Base-by-base conservation (phyloP, 371 early-diverging fungal species). In the Antonospora locustae region DNA sequence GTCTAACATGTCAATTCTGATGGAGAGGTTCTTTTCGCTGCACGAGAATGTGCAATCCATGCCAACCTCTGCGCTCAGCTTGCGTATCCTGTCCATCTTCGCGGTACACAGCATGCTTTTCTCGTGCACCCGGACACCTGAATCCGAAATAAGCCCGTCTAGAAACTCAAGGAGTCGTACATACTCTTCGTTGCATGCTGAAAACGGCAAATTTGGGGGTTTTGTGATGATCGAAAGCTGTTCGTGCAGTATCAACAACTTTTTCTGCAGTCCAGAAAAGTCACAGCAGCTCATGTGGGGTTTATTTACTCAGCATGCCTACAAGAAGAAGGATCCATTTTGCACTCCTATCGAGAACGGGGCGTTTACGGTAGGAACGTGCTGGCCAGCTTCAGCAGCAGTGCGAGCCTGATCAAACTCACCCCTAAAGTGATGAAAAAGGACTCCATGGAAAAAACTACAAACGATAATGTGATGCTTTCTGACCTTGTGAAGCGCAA, bases 331-430 rank as follows among this genome's bases (percentile, higher is more conserved):
- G 27, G n/a, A 38, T 58, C 23, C 51, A 30, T 37, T 41, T 6
- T 24, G 45, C 28, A 11, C 30, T 29, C 4, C 27, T 9, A n/a
- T 19, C 19, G 28, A 30, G 46, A 12, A 14, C 2, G 3, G 11
- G 17, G 0, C 17, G 5, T 19, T 30, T 34, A 12, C n/a, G 7
- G 25, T 14, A 52, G 17, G 12, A 34, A 22, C 25, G 12, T 28
- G 20, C n/a, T 37, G 19, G 3, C 34, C 29, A 3, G 11, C 34
- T 9, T 57, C 61, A 14, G 61, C 32, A 9, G n/a, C 19, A 1
- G 37, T 20, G 1, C 55, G 9, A 14, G 51, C 39, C 3, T 46
- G 12, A n/a, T 39, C 29, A 48, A 50, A 36, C 14, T 65, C 56
- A 7, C 22, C 19, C 1, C 24, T 9, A 14, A 61, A 51, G 24